phyloP scores from a whole-genome alignment of 2,329 filamentous ascomycete genomes.

The Aspergillus sp. region DNA sequence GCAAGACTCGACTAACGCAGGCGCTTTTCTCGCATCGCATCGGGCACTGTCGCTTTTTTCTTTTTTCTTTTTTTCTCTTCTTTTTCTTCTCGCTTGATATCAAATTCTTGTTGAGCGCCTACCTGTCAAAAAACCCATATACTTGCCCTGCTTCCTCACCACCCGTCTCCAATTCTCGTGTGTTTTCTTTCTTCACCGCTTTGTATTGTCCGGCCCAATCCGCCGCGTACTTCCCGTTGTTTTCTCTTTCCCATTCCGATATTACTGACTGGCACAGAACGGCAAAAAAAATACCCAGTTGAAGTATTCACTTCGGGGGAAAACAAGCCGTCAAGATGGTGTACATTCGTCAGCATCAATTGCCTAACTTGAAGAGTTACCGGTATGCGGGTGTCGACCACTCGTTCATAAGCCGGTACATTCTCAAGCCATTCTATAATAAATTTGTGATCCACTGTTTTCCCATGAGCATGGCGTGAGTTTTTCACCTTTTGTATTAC shows the following conservation, averaged over 20 bases:
- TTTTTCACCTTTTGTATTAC: slow-evolving; percentile 17
- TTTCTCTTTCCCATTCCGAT: background rate
- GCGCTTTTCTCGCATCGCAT: background rate
- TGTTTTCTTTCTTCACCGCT: too few species aligned
- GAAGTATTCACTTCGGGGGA: too few species aligned
- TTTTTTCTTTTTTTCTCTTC: background rate
- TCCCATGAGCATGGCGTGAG: slow-evolving; percentile 85
- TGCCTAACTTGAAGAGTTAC: slow-evolving; percentile 85
- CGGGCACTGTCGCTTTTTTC: background rate
- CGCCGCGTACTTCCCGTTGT: background rate
- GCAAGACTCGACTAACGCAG: background rate
- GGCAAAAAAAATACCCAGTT: too few species aligned
- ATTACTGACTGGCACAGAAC: background rate
- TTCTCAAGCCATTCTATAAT: slow-evolving; percentile 96
- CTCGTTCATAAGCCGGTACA: slow-evolving; percentile 81
- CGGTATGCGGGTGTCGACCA: slow-evolving; percentile 91
- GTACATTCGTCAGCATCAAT: slow-evolving; percentile 87
- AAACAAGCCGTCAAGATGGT: slow-evolving; percentile 56
- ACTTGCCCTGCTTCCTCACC: background rate
- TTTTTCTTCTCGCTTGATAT: background rate
- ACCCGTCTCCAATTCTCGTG: slow-evolving; percentile 1
- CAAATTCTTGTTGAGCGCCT: background rate
- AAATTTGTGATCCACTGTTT: slow-evolving; percentile 91
- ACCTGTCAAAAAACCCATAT: background rate
- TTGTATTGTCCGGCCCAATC: too few species aligned